Evolutionary conservation across 202 grass and related monocot genomes (phyloP).

Genomic region (Elaeis oleifera): DNA sequence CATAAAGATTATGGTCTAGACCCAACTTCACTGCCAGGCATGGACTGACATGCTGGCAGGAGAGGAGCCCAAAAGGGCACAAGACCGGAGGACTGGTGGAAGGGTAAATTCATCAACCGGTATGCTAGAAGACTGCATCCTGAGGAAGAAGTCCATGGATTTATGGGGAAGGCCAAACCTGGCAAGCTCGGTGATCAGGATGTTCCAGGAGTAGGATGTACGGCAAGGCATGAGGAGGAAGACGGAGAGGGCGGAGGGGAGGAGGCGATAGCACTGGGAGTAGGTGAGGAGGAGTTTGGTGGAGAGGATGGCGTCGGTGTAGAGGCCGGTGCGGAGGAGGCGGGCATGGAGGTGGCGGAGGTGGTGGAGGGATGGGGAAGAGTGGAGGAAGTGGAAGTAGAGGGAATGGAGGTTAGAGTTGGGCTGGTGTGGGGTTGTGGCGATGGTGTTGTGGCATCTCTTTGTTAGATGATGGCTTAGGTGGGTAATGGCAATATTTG

Average conservation of each 20-base stretch:
- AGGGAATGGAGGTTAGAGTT: not conserved
- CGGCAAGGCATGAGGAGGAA: conserved; percentile 13
- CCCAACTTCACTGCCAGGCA: conserved; percentile 45
- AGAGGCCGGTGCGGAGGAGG: not conserved
- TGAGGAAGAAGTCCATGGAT: conserved; percentile 33
- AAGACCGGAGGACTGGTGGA: conserved; percentile 49
- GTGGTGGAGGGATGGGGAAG: not conserved
- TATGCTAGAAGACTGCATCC: conserved; percentile 34
- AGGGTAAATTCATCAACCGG: conserved; percentile 52
- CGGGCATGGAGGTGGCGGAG: not conserved
- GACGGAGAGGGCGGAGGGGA: not conserved
- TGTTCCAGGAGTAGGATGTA: conserved; percentile 35
- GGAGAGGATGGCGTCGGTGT: not conserved
- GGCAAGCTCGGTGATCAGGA: conserved; percentile 41
- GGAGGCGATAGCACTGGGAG: not conserved
- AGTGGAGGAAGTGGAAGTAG: not conserved
- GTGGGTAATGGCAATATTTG: too few species aligned
- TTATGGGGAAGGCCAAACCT: conserved; percentile 33
- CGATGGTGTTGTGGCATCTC: too few species aligned
- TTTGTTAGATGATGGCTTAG: too few species aligned
- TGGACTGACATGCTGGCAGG: conserved; percentile 31
- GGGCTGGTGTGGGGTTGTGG: too few species aligned
- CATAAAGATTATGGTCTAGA: conserved; percentile 37
- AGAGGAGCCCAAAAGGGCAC: conserved; percentile 24
- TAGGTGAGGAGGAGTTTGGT: not conserved